phyloP scores from a whole-genome alignment of 169 alveolate species.

The Plasmodium gonderi region DNA sequence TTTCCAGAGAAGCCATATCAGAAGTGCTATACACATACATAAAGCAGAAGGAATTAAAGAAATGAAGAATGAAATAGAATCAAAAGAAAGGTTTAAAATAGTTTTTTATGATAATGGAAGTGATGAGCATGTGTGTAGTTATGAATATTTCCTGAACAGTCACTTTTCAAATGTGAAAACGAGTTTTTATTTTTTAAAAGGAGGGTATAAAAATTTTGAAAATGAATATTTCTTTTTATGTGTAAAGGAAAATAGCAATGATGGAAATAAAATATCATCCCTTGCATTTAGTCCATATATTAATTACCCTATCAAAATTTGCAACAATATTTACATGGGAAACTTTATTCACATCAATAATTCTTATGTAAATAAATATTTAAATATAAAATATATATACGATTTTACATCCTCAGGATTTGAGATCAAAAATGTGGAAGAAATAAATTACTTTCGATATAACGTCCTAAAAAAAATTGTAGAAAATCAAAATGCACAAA shows the following conservation, averaged over 20 bases:
- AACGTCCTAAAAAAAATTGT: not conserved
- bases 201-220: conserved; percentile 55
- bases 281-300: not conserved
- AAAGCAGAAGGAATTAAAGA: not conserved
- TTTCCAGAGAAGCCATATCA: conserved; percentile 9
- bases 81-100: conserved; percentile 11
- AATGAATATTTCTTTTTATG: conserved; percentile 50
- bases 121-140: not conserved
- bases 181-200: conserved; percentile 50
- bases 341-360: conserved; percentile 29
- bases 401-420: conserved; percentile 64
- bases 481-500: conserved; percentile 14
- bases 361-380: not conserved
- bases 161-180: conserved; percentile 41
- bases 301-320: conserved; percentile 53
- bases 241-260: not conserved
- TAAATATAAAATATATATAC: conserved; percentile 36
- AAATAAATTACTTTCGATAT: conserved; percentile 19
- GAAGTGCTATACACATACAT: conserved; percentile 11
- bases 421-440: not conserved
- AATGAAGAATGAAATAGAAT: conserved; percentile 27
- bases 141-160: not conserved
- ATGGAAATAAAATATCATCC: not conserved
- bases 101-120: conserved; percentile 25
- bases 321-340: conserved; percentile 39